phyloP scores from a whole-genome alignment of 257 asterid genomes.

The Gentiana straminea region DNA sequence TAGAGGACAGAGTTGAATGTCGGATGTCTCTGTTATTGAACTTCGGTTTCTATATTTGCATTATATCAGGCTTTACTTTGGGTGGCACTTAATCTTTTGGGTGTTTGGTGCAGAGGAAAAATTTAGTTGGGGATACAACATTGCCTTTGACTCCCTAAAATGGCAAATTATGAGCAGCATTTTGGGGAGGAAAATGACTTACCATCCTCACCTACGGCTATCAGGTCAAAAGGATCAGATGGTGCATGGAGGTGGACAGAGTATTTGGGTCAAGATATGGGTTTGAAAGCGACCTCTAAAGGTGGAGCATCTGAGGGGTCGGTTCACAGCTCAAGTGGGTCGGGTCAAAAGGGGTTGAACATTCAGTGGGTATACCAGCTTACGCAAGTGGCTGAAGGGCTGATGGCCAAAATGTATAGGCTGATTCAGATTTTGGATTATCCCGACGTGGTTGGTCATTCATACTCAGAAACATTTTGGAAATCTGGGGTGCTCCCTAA shows the following conservation, averaged over 20 bases:
- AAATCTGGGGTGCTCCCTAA: slow-evolving; percentile 90
- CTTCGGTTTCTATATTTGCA: neutral
- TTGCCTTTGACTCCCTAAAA: slow-evolving; percentile 26
- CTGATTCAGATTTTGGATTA: slow-evolving; percentile 90
- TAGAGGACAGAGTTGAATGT: neutral
- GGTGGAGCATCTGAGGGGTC: slow-evolving; percentile 43
- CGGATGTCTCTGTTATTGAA: neutral
- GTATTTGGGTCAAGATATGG: slow-evolving; percentile 72
- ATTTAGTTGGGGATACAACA: slow-evolving; percentile 15
- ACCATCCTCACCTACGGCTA: slow-evolving; percentile 47
- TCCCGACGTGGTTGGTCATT: slow-evolving; percentile 72
- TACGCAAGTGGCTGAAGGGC: slow-evolving; percentile 90
- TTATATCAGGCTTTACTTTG: neutral
- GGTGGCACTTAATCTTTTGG: neutral
- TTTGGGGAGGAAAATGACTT: slow-evolving; percentile 57
- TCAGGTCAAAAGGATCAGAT: slow-evolving; percentile 76
- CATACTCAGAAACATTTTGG: slow-evolving; percentile 89
- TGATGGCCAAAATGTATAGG: slow-evolving; percentile 93
- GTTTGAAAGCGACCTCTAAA: slow-evolving; percentile 24
- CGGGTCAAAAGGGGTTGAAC: slow-evolving; percentile 77
- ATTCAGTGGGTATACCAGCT: slow-evolving; percentile 98
- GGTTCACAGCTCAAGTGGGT: slow-evolving; percentile 37
- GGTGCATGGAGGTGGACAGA: slow-evolving; percentile 94
- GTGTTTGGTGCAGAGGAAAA: slow-evolving; percentile 27
- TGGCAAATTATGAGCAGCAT: slow-evolving; percentile 68